Conservation (phyloP, 495 filamentous ascomycete genomes). For the Polyplosphaeria fusca region DNA sequence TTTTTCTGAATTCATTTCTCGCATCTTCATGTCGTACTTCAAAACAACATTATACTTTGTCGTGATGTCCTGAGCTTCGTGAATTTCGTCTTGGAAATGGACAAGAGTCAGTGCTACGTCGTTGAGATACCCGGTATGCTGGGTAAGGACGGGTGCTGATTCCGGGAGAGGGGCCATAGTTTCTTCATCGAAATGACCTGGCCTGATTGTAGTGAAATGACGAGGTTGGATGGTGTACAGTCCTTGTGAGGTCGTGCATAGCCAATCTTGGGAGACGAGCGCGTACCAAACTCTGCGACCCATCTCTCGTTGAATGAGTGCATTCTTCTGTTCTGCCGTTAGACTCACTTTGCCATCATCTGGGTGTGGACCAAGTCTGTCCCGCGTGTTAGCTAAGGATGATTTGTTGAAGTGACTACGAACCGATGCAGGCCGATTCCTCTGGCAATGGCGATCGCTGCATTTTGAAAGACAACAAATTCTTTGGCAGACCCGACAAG, state of each 20-base stretch:
- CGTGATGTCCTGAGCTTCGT: constrained; percentile 37
- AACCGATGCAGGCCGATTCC: constrained; percentile 24
- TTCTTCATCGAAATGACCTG: constrained; percentile 47
- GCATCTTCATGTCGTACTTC: constrained; percentile 45
- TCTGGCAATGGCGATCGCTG: constrained; percentile 18
- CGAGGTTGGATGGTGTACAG: constrained; percentile 47
- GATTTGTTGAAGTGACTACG: no score
- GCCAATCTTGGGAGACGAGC: constrained; percentile 49
- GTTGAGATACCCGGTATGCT: constrained; percentile 44
- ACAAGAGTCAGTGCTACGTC: constrained; percentile 47
- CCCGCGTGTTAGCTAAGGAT: no score
- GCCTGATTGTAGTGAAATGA: constrained; percentile 44
- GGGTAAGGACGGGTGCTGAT: constrained; percentile 43
- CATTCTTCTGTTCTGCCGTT: constrained; percentile 26
- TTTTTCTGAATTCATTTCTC: constrained; percentile 32
- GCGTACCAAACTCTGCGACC: constrained; percentile 48
- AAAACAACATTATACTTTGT: constrained; percentile 48
- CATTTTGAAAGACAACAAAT: constrained; percentile 10
- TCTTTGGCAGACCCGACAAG: constrained; percentile 44
- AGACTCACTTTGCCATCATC: constrained; percentile 44
- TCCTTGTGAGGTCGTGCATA: constrained; percentile 50
- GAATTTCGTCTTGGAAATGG: constrained; percentile 44
- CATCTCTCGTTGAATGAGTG: constrained; percentile 41
- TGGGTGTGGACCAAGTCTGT: constrained; percentile 37
- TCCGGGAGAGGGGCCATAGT: constrained; percentile 36